Evolutionary conservation across 2,329 filamentous ascomycete genomes (phyloP).

Genomic region (Aspergillus bombycis): DNA sequence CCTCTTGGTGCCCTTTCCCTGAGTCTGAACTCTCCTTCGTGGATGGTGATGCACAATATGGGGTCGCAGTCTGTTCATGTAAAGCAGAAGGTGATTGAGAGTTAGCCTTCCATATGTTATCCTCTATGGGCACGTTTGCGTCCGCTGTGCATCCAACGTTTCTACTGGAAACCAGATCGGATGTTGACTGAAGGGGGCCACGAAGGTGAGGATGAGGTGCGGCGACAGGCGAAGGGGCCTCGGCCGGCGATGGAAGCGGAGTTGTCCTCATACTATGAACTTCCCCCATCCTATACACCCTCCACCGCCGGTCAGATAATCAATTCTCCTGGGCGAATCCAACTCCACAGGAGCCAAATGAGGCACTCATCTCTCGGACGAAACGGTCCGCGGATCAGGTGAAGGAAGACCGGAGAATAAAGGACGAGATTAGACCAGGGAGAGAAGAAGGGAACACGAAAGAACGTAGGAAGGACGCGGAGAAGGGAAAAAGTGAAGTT

Average conservation of each 20-base stretch:
- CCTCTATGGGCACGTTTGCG: conserved; percentile 16
- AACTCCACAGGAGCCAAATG: conserved; percentile 32
- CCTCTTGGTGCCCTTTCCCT: conserved; percentile 28
- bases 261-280: conserved; percentile 42
- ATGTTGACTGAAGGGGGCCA: conserved; percentile 29
- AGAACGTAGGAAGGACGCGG: background rate
- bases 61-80: conserved; percentile 25
- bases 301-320: conserved; percentile 37
- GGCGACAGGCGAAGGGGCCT: conserved; percentile 37
- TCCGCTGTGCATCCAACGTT: conserved; percentile 22
- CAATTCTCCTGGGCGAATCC: conserved; percentile 37
- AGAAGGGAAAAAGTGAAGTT: background rate
- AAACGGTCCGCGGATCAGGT: conserved; percentile 24
- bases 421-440: background rate
- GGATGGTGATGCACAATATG: conserved; percentile 15
- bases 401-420: conserved; percentile 1
- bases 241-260: conserved; percentile 44
- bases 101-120: conserved; percentile 25
- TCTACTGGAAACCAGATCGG: conserved; percentile 22
- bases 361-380: conserved; percentile 41
- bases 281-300: conserved; percentile 40
- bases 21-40: conserved; percentile 27
- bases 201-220: conserved; percentile 28
- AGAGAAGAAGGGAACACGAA: background rate
- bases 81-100: conserved; percentile 17